phyloP scores from a whole-genome alignment of 257 asterid species.

The Forsythia suspensa region DNA sequence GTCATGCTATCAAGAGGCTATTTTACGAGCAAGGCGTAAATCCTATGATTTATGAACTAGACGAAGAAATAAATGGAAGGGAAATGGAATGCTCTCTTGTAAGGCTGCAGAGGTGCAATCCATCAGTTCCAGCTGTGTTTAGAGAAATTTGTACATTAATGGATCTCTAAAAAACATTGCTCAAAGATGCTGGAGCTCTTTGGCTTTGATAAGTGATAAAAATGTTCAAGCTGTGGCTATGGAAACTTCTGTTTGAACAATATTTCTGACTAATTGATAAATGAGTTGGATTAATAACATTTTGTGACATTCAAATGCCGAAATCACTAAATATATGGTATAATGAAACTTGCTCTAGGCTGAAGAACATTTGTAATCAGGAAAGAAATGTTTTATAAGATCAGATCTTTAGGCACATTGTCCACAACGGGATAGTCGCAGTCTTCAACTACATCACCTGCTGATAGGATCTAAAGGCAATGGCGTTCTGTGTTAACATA shows the following conservation, averaged over 20 bases:
- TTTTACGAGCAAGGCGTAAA: constrained; percentile 81
- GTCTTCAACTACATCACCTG: neutral
- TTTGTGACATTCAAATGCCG: neutral
- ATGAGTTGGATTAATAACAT: neutral
- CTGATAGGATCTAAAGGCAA: neutral
- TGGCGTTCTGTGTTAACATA: neutral
- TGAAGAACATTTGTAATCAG: neutral
- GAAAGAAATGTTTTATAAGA: too few relatives aligned
- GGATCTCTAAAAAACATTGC: constrained; percentile 70
- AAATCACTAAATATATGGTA: too few relatives aligned
- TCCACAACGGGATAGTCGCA: neutral
- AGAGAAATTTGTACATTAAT: constrained; percentile 51
- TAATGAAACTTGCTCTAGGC: neutral
- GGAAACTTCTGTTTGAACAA: neutral
- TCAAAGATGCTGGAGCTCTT: constrained; percentile 61
- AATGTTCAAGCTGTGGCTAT: neutral
- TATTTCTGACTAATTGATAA: neutral
- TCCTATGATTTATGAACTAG: constrained; percentile 68
- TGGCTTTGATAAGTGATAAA: constrained; percentile 35
- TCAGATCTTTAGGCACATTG: too few relatives aligned
- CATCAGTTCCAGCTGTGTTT: constrained; percentile 64
- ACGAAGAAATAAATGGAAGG: constrained; percentile 43
- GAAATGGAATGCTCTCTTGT: constrained; percentile 60
- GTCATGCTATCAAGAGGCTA: constrained; percentile 76
- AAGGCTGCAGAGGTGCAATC: constrained; percentile 54